phyloP scores from a whole-genome alignment of 2,329 filamentous ascomycete species.

The Chaetothyriales sp. region DNA sequence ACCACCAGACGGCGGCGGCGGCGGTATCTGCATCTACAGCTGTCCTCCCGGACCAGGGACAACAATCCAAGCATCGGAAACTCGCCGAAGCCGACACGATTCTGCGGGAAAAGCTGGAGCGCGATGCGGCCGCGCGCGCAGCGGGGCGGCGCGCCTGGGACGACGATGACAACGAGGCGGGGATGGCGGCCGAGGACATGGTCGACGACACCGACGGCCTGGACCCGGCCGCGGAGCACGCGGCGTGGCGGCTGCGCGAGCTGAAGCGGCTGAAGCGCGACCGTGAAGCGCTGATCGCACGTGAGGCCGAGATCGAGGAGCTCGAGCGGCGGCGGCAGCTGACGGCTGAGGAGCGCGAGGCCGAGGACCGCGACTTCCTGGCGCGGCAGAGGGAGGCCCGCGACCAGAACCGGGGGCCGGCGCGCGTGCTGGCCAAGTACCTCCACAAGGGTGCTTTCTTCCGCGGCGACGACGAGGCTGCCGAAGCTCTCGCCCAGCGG shows the following conservation, averaged over 20 bases:
- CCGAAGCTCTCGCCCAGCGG: slow-evolving; percentile 59
- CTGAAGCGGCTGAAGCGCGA: slow-evolving; percentile 77
- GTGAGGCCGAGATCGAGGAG: slow-evolving; percentile 75
- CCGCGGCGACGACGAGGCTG: slow-evolving; percentile 52
- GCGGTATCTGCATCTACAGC: slow-evolving; percentile 3
- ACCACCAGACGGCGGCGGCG: slow-evolving; percentile 12
- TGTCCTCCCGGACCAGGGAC: slow-evolving; percentile 19
- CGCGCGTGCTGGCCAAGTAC: slow-evolving; percentile 90
- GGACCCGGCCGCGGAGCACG: slow-evolving; percentile 75
- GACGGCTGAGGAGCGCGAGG: slow-evolving; percentile 68
- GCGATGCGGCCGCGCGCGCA: slow-evolving; percentile 59
- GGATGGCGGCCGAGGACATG: slow-evolving; percentile 53
- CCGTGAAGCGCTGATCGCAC: slow-evolving; percentile 65
- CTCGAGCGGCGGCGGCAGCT: slow-evolving; percentile 76
- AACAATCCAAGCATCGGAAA: slow-evolving; percentile 41
- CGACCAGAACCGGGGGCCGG: slow-evolving; percentile 60
- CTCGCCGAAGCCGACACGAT: slow-evolving; percentile 62
- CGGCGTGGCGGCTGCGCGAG: slow-evolving; percentile 88
- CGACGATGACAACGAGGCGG: slow-evolving; percentile 41
- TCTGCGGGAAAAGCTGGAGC: slow-evolving; percentile 76
- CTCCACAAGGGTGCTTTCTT: slow-evolving; percentile 96
- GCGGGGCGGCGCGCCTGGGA: slow-evolving; percentile 79
- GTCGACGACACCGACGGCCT: slow-evolving; percentile 80
- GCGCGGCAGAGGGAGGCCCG: slow-evolving; percentile 62
- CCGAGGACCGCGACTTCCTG: slow-evolving; percentile 68